phyloP scores from a whole-genome alignment of 176 grass and related monocot genomes.

The Aegilops speltoides region DNA sequence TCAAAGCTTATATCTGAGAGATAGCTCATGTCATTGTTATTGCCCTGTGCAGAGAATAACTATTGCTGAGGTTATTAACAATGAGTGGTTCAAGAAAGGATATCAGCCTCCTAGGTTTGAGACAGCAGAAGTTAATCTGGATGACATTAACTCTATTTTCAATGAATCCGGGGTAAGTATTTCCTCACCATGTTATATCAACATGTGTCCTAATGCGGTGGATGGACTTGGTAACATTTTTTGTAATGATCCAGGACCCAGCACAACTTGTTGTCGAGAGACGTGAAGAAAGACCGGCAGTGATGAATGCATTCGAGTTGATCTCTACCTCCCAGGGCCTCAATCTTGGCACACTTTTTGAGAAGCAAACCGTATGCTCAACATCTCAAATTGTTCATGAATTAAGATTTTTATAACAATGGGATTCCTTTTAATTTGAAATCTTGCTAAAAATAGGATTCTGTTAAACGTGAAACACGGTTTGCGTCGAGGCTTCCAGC shows the following conservation, averaged over 20 bases:
- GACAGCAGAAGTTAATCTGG: slow-evolving; percentile 67
- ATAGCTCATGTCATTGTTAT: neutral
- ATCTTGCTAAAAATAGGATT: slow-evolving; percentile 34
- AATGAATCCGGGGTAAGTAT: slow-evolving; percentile 60
- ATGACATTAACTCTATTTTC: slow-evolving; percentile 85
- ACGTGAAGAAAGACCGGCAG: slow-evolving; percentile 61
- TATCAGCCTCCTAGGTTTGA: slow-evolving; percentile 81
- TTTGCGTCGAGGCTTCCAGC: slow-evolving; percentile 94
- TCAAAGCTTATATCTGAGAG: neutral
- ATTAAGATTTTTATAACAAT: neutral
- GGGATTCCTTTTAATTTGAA: neutral
- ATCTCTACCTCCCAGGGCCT: slow-evolving; percentile 97
- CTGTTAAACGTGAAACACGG: slow-evolving; percentile 85
- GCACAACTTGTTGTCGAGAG: slow-evolving; percentile 89
- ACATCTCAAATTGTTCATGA: neutral
- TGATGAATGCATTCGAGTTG: slow-evolving; percentile 97
- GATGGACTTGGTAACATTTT: slow-evolving; percentile 24
- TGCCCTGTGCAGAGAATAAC: slow-evolving; percentile 73
- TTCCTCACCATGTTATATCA: neutral
- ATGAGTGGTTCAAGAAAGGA: slow-evolving; percentile 98
- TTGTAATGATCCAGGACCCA: slow-evolving; percentile 45
- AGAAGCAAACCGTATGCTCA: slow-evolving; percentile 77
- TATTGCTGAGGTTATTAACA: slow-evolving; percentile 68
- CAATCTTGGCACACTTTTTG: slow-evolving; percentile 90
- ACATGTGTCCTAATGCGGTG: neutral